These are phyloP conservation scores for Daedaleopsis nitida DNA, from an alignment of 768 basidiomycete species.

Conservation along the genomic window DNA sequence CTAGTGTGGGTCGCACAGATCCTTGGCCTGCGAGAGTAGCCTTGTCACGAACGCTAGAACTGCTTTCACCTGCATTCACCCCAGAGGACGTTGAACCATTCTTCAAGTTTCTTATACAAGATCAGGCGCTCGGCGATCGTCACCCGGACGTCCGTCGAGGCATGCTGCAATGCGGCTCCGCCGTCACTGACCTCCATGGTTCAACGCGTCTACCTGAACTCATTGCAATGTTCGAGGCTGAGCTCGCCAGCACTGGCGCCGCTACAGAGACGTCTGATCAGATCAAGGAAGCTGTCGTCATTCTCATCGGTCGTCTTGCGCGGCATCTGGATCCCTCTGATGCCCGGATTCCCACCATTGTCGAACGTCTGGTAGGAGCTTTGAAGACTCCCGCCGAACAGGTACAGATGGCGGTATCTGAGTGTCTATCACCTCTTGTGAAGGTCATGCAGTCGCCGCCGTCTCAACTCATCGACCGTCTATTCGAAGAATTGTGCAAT, in stretches of 20 bases:
- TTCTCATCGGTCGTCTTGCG: constrained; percentile 91
- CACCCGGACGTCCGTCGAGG: constrained; percentile 77
- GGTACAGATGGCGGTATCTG: constrained; percentile 95
- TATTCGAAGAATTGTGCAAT: constrained; percentile 77
- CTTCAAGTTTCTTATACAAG: constrained; percentile 85
- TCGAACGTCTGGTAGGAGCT: constrained; percentile 84
- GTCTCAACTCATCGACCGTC: constrained; percentile 65
- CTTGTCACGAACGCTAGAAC: constrained; percentile 64
- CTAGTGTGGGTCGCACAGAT: constrained; percentile 83
- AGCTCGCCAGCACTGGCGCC: constrained; percentile 51
- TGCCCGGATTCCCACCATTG: constrained; percentile 74
- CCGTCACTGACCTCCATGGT: constrained; percentile 84
- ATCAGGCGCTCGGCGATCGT: constrained; percentile 87
- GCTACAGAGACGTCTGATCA: constrained; percentile 78
- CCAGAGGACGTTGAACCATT: constrained; percentile 63
- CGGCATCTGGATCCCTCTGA: constrained; percentile 82
- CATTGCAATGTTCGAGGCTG: constrained; percentile 79
- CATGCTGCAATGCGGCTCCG: constrained; percentile 85
- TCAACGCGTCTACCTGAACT: constrained; percentile 68
- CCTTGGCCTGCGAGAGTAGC: constrained; percentile 87
- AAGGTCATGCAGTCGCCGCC: constrained; percentile 63
- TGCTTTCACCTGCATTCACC: constrained; percentile 66
- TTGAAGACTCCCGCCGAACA: constrained; percentile 94
- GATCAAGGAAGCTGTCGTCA: constrained; percentile 93
- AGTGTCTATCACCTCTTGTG: constrained; percentile 89